Evolutionary conservation across 768 basidiomycete species (phyloP), one percentile per base, ranked within the genome.

Genomic region (Phylloporus scabripes): DNA sequence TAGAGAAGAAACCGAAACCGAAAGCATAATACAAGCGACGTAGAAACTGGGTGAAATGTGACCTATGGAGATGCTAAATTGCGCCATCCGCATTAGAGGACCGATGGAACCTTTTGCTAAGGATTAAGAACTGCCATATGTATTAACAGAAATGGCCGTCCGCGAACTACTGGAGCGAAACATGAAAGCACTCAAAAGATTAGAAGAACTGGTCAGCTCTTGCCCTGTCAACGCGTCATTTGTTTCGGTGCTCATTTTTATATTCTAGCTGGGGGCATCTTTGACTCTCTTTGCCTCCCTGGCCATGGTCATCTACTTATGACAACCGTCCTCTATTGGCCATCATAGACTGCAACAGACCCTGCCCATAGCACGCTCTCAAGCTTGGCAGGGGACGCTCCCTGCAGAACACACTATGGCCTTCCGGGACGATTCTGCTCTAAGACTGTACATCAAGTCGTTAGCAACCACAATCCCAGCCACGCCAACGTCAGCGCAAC

Each of bases 311-410:
- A 21, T 69, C 75, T n/a, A 67, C 68, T 42, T 70, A 73, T 39
- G 62, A 64, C 44, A 53, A 70, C 23, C 60, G 69, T 1, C 73
- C 82, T 1, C 70, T 92, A 29, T 79, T 23, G 66, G 80, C 48
- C 75, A 92, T n/a, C 84, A 77, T 54, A 82, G 77, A 58, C 74
- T 92, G 3, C 84, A 88, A 56, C 79, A 75, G 18, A 85, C 85
- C 1, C 71, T 92, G 3, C 85, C 83, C 1, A 61, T 77, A 21
- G 73, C 74, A 8, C 74, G 82, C 14, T 71, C 79, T 2, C 70
- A 72, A 49, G 84, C 86, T 18, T 92, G 87, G 87, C 71, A 81
- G 56, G 88, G 88, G 29, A 90, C 82, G 2, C 74, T 91, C 3
- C 80, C 83, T 10, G 59, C 79, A 11, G 70, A 74, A 42, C 73